Base-by-base conservation (phyloP, 2,329 filamentous ascomycete genomes). In the Sporothrix humicola region DNA sequence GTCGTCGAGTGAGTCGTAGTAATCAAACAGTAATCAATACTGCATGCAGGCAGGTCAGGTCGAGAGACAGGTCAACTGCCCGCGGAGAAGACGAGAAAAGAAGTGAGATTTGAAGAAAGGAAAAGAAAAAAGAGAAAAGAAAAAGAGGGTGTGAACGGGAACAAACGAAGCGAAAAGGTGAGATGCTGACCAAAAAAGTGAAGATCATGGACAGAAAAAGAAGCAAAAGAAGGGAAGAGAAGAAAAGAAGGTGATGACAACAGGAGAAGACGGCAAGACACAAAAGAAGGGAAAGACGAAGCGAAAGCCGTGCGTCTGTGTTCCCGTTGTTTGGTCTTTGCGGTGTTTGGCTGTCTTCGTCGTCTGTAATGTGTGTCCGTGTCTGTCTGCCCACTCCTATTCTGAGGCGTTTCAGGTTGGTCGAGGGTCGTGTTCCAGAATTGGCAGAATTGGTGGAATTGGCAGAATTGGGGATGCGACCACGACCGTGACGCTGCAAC, bases 351-450 rank as follows among this genome's bases (percentile, higher is more conserved):
- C n/a, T n/a, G n/a, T n/a, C n/a, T n/a, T n/a, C n/a, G n/a, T n/a
- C n/a, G n/a, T n/a, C n/a, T n/a, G n/a, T n/a, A n/a, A n/a, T n/a
- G n/a, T n/a, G n/a, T n/a, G n/a, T n/a, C n/a, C n/a, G n/a, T n/a
- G n/a, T 12, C 20, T 42, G 42, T 70, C 48, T 23, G 52, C 58
- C 17, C 48, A 37, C n/a, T 52, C 13, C 13, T n/a, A 13, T 66
- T 68, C 65, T 68, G 46, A 50, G 65, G 65, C 65, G 65, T 68
- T 68, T 68, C 65, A 68, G 23, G 46, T 68, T 68, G 65, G 61
- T 66, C 61, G 61, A 66, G 61, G 61, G 61, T 65, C 42, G 61
- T 48, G 61, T 66, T 66, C 44, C 61, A 58, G 54, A 58, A n/a
- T 56, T 56, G 31, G 9, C 50, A 7, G 52, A n/a, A 13, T 58